phyloP scores from a whole-genome alignment of 2,329 filamentous ascomycete species.

The Gyromitra esculenta region DNA sequence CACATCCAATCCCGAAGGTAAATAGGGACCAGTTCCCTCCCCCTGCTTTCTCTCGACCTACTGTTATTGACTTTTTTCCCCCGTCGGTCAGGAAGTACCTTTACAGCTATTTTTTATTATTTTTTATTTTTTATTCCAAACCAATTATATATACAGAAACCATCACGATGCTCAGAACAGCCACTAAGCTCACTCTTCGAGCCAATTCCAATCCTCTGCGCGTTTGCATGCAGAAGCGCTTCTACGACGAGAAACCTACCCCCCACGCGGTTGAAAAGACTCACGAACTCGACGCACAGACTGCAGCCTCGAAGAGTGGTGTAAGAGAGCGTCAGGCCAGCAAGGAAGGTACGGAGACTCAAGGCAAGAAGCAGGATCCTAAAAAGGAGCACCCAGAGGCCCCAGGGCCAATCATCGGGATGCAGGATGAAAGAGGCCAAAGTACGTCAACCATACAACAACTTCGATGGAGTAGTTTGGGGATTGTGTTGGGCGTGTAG shows the following conservation, averaged over 20 bases:
- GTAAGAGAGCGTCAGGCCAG: conserved; percentile 61
- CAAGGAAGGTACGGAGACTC: conserved; percentile 56
- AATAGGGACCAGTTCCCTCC: not conserved
- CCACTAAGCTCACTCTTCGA: not conserved
- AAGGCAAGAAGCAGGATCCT: conserved; percentile 59
- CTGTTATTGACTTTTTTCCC: not conserved
- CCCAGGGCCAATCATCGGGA: conserved; percentile 66
- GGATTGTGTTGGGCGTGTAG: conserved; percentile 26
- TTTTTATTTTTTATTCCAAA: not conserved
- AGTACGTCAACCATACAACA: conserved; percentile 58
- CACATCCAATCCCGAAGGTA: not conserved
- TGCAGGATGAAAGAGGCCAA: conserved; percentile 65
- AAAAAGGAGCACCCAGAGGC: conserved; percentile 65
- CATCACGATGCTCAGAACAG: conserved; percentile 31
- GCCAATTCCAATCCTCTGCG: not conserved
- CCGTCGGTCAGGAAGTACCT: not conserved
- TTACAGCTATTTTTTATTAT: no score
- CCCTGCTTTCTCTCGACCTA: not conserved
- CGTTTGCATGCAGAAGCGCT: conserved; percentile 25
- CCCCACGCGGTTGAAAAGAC: conserved; percentile 40
- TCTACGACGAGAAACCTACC: conserved; percentile 24
- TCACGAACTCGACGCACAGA: conserved; percentile 54
- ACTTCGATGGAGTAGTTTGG: conserved; percentile 42
- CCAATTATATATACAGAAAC: not conserved
- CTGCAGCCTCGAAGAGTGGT: conserved; percentile 61